Percentiles rank a stretch among this genome's conserved stretches.
These are phyloP conservation scores for Phytophthora palmivora DNA, from an alignment of 352 stramenopile species.

Conservation along the genomic window DNA sequence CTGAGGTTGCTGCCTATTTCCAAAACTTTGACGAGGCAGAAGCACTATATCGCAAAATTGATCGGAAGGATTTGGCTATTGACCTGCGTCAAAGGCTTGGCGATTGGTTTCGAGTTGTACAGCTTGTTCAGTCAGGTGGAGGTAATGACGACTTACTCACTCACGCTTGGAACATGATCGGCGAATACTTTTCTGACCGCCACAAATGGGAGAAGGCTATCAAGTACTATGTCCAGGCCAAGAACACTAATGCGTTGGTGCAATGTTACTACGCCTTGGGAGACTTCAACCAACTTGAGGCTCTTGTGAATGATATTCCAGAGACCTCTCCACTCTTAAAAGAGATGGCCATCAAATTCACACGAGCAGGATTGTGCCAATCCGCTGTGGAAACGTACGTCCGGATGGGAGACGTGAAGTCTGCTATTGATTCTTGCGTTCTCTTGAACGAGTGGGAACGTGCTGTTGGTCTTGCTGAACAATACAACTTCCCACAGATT, in stretches of 20 bases:
- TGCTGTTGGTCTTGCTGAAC: slow-evolving; percentile 90
- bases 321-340: slow-evolving; percentile 81
- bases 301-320: slow-evolving; percentile 86
- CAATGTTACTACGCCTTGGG: slow-evolving; percentile 93
- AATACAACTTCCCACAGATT: slow-evolving; percentile 95
- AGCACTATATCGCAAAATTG: slow-evolving; percentile 92
- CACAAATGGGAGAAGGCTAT: slow-evolving; percentile 94
- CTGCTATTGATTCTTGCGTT: slow-evolving; percentile 93
- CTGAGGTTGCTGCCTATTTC: slow-evolving; percentile 91
- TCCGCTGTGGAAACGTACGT: slow-evolving; percentile 89
- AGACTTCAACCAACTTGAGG: slow-evolving; percentile 89
- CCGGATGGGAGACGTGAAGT: slow-evolving; percentile 92
- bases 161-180: slow-evolving; percentile 90
- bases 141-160: slow-evolving; percentile 84
- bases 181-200: slow-evolving; percentile 92
- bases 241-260: slow-evolving; percentile 77
- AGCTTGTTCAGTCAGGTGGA: slow-evolving; percentile 79
- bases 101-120: slow-evolving; percentile 93
- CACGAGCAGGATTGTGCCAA: slow-evolving; percentile 81
- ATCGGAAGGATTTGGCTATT: slow-evolving; percentile 94
- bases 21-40: slow-evolving; percentile 94
- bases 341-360: slow-evolving; percentile 91
- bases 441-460: slow-evolving; percentile 93
- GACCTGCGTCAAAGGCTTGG: slow-evolving; percentile 90
- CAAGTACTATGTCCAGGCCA: slow-evolving; percentile 91